Evolutionary conservation across 2,329 filamentous ascomycete genomes (phyloP).

Genomic region (Graphilbum fragrans): DNA sequence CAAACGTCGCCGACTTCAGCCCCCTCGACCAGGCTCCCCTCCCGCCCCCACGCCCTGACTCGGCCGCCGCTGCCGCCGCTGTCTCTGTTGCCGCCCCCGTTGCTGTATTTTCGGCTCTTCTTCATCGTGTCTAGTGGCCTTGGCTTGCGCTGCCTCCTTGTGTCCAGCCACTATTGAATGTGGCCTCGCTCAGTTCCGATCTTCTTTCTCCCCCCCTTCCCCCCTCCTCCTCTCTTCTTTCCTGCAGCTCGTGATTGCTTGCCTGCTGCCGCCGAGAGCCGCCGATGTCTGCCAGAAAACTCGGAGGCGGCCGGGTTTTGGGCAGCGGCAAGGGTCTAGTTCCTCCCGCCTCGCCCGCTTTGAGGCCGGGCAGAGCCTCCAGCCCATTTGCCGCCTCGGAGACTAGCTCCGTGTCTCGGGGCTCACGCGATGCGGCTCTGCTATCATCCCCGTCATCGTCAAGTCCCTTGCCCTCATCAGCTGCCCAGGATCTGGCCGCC

Average conservation of each 20-base stretch:
- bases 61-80: neutral
- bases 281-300: conserved; percentile 66
- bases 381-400: conserved; percentile 45
- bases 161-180: neutral
- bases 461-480: conserved; percentile 58
- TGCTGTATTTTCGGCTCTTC: too few relatives aligned
- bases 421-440: conserved; percentile 43
- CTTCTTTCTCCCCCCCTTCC: neutral
- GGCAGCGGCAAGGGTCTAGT: conserved; percentile 77
- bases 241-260: too few relatives aligned
- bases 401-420: conserved; percentile 62
- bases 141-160: too few relatives aligned
- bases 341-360: conserved; percentile 31
- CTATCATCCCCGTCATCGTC: conserved; percentile 45
- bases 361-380: conserved; percentile 32
- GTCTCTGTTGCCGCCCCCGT: neutral
- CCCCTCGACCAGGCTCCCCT: neutral
- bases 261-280: neutral
- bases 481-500: conserved; percentile 66
- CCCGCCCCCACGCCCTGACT: neutral
- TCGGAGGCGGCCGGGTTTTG: conserved; percentile 85
- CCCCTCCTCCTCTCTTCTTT: neutral
- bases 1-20: neutral
- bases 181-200: neutral
- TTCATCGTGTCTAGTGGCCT: too few relatives aligned